Evolutionary conservation across 2,329 filamentous ascomycete genomes (phyloP).

Genomic region (Teratosphaeria destructans): DNA sequence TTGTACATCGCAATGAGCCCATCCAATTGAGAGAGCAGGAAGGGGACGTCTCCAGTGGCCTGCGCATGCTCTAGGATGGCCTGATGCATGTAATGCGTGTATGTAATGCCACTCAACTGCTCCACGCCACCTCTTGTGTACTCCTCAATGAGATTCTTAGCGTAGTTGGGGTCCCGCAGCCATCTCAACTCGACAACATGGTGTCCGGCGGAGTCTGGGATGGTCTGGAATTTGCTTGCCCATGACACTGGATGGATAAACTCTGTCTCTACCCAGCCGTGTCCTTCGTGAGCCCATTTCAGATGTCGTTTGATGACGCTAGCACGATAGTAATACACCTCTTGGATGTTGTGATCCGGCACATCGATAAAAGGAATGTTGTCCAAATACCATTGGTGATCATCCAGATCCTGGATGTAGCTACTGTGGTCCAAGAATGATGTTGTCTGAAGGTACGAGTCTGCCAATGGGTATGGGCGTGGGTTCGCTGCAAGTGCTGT

Average conservation of each 20-base stretch:
- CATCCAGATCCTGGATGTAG: slow-evolving; percentile 11
- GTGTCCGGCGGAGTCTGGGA: slow-evolving; percentile 16
- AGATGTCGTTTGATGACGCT: slow-evolving; percentile 34
- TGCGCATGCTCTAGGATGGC: slow-evolving; percentile 27
- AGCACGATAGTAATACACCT: slow-evolving; percentile 39
- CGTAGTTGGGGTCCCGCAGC: slow-evolving; percentile 30
- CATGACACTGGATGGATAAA: slow-evolving; percentile 30
- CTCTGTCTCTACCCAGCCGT: slow-evolving; percentile 35
- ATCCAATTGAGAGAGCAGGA: slow-evolving; percentile 29
- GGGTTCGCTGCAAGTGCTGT: not conserved
- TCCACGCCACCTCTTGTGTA: slow-evolving; percentile 31
- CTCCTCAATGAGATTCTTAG: slow-evolving; percentile 30
- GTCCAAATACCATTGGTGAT: slow-evolving; percentile 22
- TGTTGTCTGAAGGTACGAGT: slow-evolving; percentile 8
- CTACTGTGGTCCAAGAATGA: slow-evolving; percentile 13
- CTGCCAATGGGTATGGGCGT: slow-evolving; percentile 9
- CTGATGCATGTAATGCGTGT: slow-evolving; percentile 27
- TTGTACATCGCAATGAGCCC: slow-evolving; percentile 32
- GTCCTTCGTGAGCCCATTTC: slow-evolving; percentile 20
- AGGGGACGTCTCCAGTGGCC: slow-evolving; percentile 30
- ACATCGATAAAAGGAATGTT: slow-evolving; percentile 38
- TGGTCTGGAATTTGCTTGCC: slow-evolving; percentile 20
- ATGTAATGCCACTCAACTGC: slow-evolving; percentile 18
- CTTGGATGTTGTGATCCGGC: slow-evolving; percentile 31
- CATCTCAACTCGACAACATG: slow-evolving; percentile 26